Evolutionary conservation across 2,329 filamentous ascomycete species (phyloP), one percentile per base, ranked within the genome.

Genomic region (Aspergillus sp.): DNA sequence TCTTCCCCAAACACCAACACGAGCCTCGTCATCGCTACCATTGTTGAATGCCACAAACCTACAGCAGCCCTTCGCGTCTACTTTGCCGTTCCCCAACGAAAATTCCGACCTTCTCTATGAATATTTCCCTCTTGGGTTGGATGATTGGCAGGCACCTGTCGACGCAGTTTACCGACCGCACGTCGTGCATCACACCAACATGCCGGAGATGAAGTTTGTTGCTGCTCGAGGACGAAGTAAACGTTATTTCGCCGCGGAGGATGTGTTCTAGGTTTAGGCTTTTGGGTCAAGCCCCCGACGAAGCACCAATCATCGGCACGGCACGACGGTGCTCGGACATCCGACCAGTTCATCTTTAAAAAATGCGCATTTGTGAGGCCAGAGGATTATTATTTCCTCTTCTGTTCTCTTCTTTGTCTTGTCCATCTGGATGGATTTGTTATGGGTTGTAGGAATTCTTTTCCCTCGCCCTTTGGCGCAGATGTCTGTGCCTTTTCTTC

Each of bases 111-210:
- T 93, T 65, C 80, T 97, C 18, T 97, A 97, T 72, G 93, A 98
- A 77, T 97, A 98, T 72, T 97, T 98, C 65, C 93, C 93, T 0
- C 81, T 98, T 16, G 92, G 90, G 52, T 79, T 96, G 59, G 92
- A 97, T 73, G 93, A 97, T 71, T 97, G 85, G 88, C 92, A 93
- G 85, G 90, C 90, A 2, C 92, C 91, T 1, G 91, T 96, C 3
- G 92, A 96, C 75, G 92, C 92, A 5, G 89, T 96, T 16, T 96
- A 96, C 73, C 83, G 92, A 52, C 94, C 93, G 6, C 93, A 97
- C 73, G 91, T 96, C 16, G 93, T 97, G 3, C 94, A 98, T 76
- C 93, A 97, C 73, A 94, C 90, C 16, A 84, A 73, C 51, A 81
- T 90, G 52, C 87, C 88, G 4, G 88, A 91, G 67, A 82, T 89